Conservation (phyloP, 257 asterid genomes). For the Gentiana straminea region DNA sequence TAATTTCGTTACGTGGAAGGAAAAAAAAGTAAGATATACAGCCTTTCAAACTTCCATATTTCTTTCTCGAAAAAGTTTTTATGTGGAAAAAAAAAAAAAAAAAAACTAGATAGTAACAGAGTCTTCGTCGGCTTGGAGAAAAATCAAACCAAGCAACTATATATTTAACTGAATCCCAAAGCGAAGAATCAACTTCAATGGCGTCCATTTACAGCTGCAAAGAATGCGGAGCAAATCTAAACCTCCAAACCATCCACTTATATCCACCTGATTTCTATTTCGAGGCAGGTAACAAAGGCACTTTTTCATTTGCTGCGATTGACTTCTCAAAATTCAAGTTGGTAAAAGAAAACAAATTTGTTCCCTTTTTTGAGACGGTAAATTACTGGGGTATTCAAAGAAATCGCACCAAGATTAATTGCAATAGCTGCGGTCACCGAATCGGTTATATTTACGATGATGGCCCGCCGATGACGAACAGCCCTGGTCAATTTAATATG, state of each 20-base stretch:
- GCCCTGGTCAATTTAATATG: conserved; percentile 71
- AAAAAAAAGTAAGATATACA: too few relatives aligned
- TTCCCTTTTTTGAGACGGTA: conserved; percentile 74
- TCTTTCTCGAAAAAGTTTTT: too few relatives aligned
- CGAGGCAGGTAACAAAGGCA: conserved; percentile 89
- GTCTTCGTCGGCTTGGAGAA: too few relatives aligned
- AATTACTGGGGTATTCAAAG: conserved; percentile 92
- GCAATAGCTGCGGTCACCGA: conserved; percentile 53
- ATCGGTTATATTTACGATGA: conserved; percentile 81
- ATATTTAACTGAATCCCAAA: too few relatives aligned
- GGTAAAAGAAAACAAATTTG: conserved; percentile 62
- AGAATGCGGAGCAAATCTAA: too few relatives aligned
- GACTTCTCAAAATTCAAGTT: conserved; percentile 67
- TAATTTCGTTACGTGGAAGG: too few relatives aligned
- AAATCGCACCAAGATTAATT: conserved; percentile 63
- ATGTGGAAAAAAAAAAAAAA: too few relatives aligned
- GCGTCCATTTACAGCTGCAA: too few relatives aligned
- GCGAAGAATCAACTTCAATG: too few relatives aligned
- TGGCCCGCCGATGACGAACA: conserved; percentile 64
- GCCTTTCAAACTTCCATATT: too few relatives aligned
- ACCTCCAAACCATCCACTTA: conserved; percentile 27
- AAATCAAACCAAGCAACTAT: too few relatives aligned
- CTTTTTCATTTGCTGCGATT: conserved; percentile 57
- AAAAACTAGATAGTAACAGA: too few relatives aligned
- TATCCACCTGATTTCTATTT: conserved; percentile 74